Conservation (phyloP, 495 filamentous ascomycete species). For the Choiromyces venosus region DNA sequence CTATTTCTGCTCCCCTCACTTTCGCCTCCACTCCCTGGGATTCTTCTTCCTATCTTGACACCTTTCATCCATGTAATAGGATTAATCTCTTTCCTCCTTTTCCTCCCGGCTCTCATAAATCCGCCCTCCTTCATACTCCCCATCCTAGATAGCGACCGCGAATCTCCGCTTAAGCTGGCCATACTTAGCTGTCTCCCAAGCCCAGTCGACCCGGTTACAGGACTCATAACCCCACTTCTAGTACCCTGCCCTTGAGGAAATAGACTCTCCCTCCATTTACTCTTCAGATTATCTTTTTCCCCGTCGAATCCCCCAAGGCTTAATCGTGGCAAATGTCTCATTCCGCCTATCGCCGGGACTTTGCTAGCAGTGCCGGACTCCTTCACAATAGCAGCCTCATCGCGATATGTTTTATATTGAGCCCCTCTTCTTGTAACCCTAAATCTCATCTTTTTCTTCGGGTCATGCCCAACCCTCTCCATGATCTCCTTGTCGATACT, state of each 20-base stretch:
- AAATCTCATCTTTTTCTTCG: constrained; percentile 56
- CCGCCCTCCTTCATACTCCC: constrained; percentile 43
- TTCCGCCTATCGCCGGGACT: constrained; percentile 21
- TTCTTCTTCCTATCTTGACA: constrained; percentile 66
- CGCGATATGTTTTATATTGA: constrained; percentile 74
- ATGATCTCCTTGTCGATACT: constrained; percentile 61
- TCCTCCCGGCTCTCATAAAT: constrained; percentile 53
- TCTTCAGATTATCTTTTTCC: constrained; percentile 21
- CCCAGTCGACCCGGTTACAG: constrained; percentile 23
- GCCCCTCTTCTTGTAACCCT: constrained; percentile 76
- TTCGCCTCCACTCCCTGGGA: constrained; percentile 23
- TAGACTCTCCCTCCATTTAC: constrained; percentile 24
- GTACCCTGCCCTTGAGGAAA: constrained; percentile 47
- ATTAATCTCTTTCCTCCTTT: constrained; percentile 58
- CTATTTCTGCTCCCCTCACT: constrained; percentile 32
- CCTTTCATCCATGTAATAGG: constrained; percentile 91
- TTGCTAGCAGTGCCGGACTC: constrained; percentile 14
- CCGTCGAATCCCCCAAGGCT: constrained; percentile 33
- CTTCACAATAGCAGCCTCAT: constrained; percentile 28
- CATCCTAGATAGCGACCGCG: constrained; percentile 6
- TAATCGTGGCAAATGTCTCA: constrained; percentile 31
- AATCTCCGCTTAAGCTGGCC: constrained; percentile 13
- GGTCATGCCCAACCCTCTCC: constrained; percentile 66
- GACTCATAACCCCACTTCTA: constrained; percentile 27
- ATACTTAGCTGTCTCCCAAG: constrained; percentile 37